phyloP scores from a whole-genome alignment of 2,329 filamentous ascomycete genomes.

The Byssoonygena ceratinophila region DNA sequence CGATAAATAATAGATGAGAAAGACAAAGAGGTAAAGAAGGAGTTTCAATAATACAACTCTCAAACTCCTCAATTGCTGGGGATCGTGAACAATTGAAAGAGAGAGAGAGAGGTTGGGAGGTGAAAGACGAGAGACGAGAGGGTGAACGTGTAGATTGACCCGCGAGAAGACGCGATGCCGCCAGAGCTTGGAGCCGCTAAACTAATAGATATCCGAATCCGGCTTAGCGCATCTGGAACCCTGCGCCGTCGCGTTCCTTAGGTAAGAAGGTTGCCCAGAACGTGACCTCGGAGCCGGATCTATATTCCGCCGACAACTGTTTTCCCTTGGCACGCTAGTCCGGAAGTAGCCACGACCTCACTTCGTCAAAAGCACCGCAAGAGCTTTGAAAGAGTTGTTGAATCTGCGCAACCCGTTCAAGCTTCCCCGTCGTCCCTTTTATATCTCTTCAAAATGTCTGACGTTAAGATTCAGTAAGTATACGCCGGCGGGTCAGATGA shows the following conservation, averaged over 20 bases:
- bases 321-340: constrained; percentile 9
- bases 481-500: constrained; percentile 16
- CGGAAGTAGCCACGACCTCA: neutral
- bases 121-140: neutral
- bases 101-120: constrained; percentile 14
- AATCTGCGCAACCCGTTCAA: neutral
- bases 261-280: too few relatives aligned
- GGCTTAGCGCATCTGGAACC: constrained; percentile 2
- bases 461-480: constrained; percentile 61
- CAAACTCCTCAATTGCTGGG: neutral
- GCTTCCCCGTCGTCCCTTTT: constrained; percentile 20
- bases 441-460: constrained; percentile 45
- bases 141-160: constrained; percentile 4
- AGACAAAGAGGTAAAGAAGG: neutral
- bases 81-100: constrained; percentile 11
- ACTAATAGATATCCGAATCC: constrained; percentile 8
- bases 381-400: constrained; percentile 1
- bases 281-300: neutral
- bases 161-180: constrained; percentile 9
- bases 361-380: neutral
- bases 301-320: neutral
- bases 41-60: neutral
- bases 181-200: neutral
- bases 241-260: constrained; percentile 3
- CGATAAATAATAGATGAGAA: neutral